phyloP scores from a whole-genome alignment of 2,329 filamentous ascomycete species.

The Epichloe elymi region DNA sequence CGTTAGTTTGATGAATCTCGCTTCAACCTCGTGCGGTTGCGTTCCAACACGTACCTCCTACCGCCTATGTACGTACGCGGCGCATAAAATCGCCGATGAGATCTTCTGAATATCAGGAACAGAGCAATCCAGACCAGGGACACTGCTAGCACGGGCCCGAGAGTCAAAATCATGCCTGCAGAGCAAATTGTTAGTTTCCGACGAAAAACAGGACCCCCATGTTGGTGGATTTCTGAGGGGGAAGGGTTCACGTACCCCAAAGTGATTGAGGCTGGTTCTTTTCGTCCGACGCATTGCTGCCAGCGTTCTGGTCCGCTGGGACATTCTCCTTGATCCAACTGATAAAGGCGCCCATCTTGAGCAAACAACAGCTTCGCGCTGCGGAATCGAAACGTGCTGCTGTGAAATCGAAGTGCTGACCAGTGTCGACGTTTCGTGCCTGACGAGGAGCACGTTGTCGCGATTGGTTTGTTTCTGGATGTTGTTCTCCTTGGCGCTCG shows the following conservation, averaged over 20 bases:
- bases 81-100: constrained; percentile 39
- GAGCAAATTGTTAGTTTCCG: constrained; percentile 4
- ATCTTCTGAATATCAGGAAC: constrained; percentile 36
- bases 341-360: constrained; percentile 25
- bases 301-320: constrained; percentile 12
- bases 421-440: neutral
- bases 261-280: constrained; percentile 19
- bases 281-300: constrained; percentile 7
- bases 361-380: constrained; percentile 7
- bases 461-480: too few relatives aligned
- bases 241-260: constrained; percentile 17
- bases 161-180: constrained; percentile 33
- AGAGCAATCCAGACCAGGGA: constrained; percentile 35
- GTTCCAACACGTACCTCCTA: constrained; percentile 25
- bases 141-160: constrained; percentile 38
- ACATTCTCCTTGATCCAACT: constrained; percentile 24
- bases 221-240: neutral
- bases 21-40: neutral
- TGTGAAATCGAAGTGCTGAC: neutral
- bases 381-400: neutral
- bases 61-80: constrained; percentile 39
- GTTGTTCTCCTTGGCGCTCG: neutral
- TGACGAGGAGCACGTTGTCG: neutral
- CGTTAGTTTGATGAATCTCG: neutral
- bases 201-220: neutral